phyloP scores from a whole-genome alignment of 2,329 filamentous ascomycete genomes.

The Didymella segeticola region DNA sequence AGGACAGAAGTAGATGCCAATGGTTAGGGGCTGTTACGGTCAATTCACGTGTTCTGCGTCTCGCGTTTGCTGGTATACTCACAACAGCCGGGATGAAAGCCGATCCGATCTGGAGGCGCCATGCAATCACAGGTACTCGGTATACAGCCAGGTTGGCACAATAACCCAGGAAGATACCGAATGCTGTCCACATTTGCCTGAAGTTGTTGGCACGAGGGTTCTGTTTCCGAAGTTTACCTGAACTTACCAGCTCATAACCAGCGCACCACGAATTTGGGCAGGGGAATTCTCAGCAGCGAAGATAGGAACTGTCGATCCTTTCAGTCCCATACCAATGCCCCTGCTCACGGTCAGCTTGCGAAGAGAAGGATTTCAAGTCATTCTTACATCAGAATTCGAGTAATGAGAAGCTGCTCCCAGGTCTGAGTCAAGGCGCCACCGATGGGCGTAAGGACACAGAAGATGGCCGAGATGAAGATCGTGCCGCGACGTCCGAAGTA shows the following conservation, averaged over 20 bases:
- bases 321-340: constrained; percentile 39
- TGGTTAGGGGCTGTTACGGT: neutral
- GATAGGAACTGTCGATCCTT: constrained; percentile 52
- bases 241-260: constrained; percentile 54
- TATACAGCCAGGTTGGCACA: constrained; percentile 48
- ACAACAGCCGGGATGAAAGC: constrained; percentile 49
- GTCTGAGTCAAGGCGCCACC: constrained; percentile 30
- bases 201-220: neutral
- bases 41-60: too few relatives aligned
- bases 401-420: constrained; percentile 33
- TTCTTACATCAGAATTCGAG: constrained; percentile 27
- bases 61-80: too few relatives aligned
- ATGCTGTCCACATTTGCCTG: constrained; percentile 53
- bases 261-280: constrained; percentile 54
- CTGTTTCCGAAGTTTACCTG: too few relatives aligned
- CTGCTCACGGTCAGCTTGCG: neutral
- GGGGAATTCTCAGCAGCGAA: constrained; percentile 56
- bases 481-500: constrained; percentile 36
- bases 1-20: constrained; percentile 49
- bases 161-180: constrained; percentile 33
- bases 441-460: constrained; percentile 34
- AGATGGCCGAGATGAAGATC: constrained; percentile 38
- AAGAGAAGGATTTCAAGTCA: neutral
- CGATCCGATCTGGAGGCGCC: constrained; percentile 50
- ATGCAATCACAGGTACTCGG: constrained; percentile 39